Percentiles rank a stretch among this genome's conserved stretches.
These are phyloP conservation scores for Usnea hakonensis DNA, from an alignment of 495 filamentous ascomycete genomes.

Conservation along the genomic window DNA sequence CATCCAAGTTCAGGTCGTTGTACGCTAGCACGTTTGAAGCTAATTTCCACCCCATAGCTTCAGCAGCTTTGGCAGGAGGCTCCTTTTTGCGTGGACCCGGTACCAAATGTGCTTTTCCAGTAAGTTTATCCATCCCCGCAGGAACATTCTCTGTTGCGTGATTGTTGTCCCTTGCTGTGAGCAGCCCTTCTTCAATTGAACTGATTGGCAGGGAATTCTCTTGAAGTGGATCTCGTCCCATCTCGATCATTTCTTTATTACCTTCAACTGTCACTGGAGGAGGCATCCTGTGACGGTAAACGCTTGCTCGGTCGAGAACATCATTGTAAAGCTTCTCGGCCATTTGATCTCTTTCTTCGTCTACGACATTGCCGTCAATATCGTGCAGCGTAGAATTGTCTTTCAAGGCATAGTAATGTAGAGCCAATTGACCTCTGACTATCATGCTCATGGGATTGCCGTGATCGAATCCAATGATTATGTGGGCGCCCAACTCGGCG, in stretches of 20 bases:
- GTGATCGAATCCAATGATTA: constrained; percentile 91
- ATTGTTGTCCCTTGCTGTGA: constrained; percentile 21
- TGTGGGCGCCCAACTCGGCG: constrained; percentile 93
- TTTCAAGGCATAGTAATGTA: constrained; percentile 74
- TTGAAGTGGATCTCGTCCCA: constrained; percentile 69
- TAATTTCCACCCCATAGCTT: constrained; percentile 72
- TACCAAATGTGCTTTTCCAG: constrained; percentile 52
- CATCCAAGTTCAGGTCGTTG: constrained; percentile 66
- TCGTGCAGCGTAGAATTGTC: constrained; percentile 90
- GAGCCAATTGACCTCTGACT: constrained; percentile 80
- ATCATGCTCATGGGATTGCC: constrained; percentile 90
- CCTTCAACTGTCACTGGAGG: constrained; percentile 69
- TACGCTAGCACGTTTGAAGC: constrained; percentile 55
- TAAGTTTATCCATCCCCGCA: constrained; percentile 50
- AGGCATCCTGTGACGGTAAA: constrained; percentile 70
- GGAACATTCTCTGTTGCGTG: constrained; percentile 46
- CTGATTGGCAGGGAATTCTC: constrained; percentile 47
- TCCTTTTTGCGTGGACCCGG: constrained; percentile 49
- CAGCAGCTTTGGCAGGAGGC: constrained; percentile 61
- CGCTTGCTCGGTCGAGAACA: constrained; percentile 80
- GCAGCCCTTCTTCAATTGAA: constrained; percentile 36
- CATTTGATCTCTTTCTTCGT: constrained; percentile 69
- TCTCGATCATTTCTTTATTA: constrained; percentile 73
- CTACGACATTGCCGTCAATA: constrained; percentile 69
- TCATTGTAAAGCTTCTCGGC: constrained; percentile 91